Base-by-base conservation (phyloP, 192 early-diverging fungal genomes). In the Funneliformis mosseae region DNA sequence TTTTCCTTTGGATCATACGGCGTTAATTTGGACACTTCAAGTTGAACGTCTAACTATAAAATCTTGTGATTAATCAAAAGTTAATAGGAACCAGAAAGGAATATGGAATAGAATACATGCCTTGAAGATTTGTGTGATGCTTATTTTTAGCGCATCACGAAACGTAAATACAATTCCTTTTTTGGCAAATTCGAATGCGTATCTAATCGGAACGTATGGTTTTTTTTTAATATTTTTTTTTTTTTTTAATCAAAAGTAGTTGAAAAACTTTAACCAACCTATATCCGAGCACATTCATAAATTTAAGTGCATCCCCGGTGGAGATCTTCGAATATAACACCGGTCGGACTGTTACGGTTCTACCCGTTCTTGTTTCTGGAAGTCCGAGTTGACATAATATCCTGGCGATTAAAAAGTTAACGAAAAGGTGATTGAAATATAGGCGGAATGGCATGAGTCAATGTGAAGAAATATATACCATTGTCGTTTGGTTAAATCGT, bases 231-330 rank as follows among this genome's bases (percentile, higher is more conserved):
- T 18, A 39, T 67, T 50, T 5, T 18, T 25, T 18, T 43, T 4
- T 27, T 14, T 59, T 16, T 14, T 12, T 45, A 25, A 21, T 45
- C 39, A 8, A 42, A 8, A 74, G 18, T 70, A 18, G 11, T 21
- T 48, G 8, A 41, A 41, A 18, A 69, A 45, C 23, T 8, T 14
- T 18, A 59, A 50, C 85, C 46, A 85, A 93, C 87, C 81, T 91
- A 80, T 96, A 96, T 10, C 94, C 92, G 11, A 96, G 83, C 55
- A 92, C 85, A 39, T 86, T 87, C 83, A 95, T 88, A 74, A 91
- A 93, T 80, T 88, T 83, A 76, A 93, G 84, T 0, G 88, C 91
- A 80, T 95, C 91, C 18, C 92, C 94, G n/a, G 89, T 83, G 14
- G 88, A 38, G 18, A 89, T 80, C 62, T 87, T 85, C 16, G 91